Evolutionary conservation across 495 filamentous ascomycete species (phyloP).

Genomic region (Podospora anserina): DNA sequence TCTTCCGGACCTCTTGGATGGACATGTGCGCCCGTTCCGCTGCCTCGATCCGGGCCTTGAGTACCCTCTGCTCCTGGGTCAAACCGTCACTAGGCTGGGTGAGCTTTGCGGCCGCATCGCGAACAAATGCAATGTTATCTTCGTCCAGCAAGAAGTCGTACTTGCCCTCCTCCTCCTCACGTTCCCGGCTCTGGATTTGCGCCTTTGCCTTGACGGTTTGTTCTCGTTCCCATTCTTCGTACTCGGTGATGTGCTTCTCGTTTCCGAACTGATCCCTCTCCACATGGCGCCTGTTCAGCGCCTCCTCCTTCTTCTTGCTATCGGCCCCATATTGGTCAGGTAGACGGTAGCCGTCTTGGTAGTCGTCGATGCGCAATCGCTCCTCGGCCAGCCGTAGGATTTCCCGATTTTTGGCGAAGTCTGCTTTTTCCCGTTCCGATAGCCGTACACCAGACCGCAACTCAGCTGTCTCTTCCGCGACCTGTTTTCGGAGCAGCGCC

Average conservation of each 20-base stretch:
- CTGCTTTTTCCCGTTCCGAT: constrained; percentile 75
- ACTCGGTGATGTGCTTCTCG: constrained; percentile 88
- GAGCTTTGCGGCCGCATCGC: constrained; percentile 70
- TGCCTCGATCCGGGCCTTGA: constrained; percentile 76
- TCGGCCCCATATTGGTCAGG: constrained; percentile 94
- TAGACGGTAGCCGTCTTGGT: constrained; percentile 89
- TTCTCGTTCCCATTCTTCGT: constrained; percentile 93
- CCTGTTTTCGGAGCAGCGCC: constrained; percentile 80
- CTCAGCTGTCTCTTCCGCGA: constrained; percentile 85
- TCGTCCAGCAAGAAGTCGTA: constrained; percentile 96
- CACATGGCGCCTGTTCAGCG: constrained; percentile 85
- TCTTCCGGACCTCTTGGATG: constrained; percentile 90
- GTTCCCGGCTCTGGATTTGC: constrained; percentile 70
- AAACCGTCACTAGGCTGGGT: constrained; percentile 50
- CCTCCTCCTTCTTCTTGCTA: constrained; percentile 83
- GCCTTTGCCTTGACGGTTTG: constrained; percentile 87
- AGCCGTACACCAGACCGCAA: constrained; percentile 72
- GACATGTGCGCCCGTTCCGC: constrained; percentile 80
- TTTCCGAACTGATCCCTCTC: constrained; percentile 84
- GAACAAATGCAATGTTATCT: constrained; percentile 79
- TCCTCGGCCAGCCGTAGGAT: constrained; percentile 85
- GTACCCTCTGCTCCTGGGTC: constrained; percentile 71
- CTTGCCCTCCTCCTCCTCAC: constrained; percentile 78
- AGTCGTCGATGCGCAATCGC: constrained; percentile 81
- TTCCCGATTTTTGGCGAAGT: constrained; percentile 88